phyloP scores from a whole-genome alignment of 305 asterid species.

The Rubia tinctorum region DNA sequence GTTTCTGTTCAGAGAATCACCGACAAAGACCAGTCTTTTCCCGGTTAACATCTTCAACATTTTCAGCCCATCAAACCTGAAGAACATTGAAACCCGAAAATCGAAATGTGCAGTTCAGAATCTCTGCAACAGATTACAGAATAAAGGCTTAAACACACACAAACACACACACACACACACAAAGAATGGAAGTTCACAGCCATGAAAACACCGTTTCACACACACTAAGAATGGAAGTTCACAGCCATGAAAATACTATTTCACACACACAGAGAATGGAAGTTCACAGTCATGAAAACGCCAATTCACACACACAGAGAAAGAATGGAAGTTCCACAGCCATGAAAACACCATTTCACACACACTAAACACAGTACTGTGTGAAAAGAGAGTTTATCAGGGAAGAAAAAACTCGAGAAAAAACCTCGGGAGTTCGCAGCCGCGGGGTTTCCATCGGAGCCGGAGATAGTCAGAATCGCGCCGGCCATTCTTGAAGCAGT shows the following conservation, averaged over 20 bases:
- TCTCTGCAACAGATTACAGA: neutral
- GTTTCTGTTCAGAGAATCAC: slow-evolving; percentile 75
- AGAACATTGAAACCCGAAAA: neutral
- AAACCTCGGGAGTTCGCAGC: slow-evolving; percentile 81
- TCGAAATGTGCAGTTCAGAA: neutral
- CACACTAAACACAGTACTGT: neutral
- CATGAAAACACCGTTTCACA: neutral
- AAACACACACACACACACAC: neutral
- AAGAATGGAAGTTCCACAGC: no score
- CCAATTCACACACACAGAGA: no score
- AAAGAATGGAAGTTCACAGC: no score
- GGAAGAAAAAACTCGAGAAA: no score
- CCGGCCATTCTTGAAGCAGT: slow-evolving; percentile 74
- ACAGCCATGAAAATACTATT: no score
- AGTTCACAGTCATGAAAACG: no score
- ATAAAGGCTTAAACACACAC: neutral
- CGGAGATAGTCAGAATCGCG: slow-evolving; percentile 61
- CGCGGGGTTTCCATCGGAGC: slow-evolving; percentile 83
- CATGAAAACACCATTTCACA: neutral
- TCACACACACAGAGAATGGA: no score
- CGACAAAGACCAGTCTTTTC: slow-evolving; percentile 59
- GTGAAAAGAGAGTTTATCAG: neutral
- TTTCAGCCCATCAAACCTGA: slow-evolving; percentile 54
- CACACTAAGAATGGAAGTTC: neutral
- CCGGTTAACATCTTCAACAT: slow-evolving; percentile 66